phyloP scores from a whole-genome alignment of 805 yeast species.

The Metschnikowia gelsemii region DNA sequence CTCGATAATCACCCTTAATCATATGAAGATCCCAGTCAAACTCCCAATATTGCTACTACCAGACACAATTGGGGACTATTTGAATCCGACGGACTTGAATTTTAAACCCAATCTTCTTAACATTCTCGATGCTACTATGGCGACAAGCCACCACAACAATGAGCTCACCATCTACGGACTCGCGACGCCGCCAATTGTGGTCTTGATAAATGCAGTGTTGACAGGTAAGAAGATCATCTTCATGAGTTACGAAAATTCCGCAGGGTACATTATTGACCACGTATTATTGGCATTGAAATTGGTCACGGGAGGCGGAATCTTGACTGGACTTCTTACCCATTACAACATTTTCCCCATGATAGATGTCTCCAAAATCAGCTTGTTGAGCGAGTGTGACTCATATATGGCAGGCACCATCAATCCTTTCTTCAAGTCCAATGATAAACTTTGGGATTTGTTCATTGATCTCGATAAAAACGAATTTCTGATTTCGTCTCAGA shows the following conservation, averaged over 20 bases:
- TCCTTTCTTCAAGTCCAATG: slow-evolving; percentile 56
- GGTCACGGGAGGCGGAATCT: slow-evolving; percentile 43
- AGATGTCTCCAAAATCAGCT: slow-evolving; percentile 58
- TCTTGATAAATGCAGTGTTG: slow-evolving; percentile 38
- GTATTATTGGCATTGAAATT: slow-evolving; percentile 41
- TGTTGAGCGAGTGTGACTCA: slow-evolving; percentile 40
- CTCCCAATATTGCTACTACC: slow-evolving; percentile 43
- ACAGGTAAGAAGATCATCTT: slow-evolving; percentile 42
- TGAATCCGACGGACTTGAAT: slow-evolving; percentile 46
- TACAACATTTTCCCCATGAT: slow-evolving; percentile 55
- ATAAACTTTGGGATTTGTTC: slow-evolving; percentile 57
- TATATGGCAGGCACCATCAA: slow-evolving; percentile 69
- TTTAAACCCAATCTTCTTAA: slow-evolving; percentile 39
- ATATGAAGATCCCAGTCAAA: slow-evolving; percentile 45
- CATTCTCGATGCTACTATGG: slow-evolving; percentile 36
- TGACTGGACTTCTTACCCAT: slow-evolving; percentile 39
- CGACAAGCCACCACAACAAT: slow-evolving; percentile 36
- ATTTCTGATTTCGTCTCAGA: slow-evolving; percentile 31
- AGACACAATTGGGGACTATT: slow-evolving; percentile 44
- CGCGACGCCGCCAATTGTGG: slow-evolving; percentile 47
- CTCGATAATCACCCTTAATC: slow-evolving; percentile 36
- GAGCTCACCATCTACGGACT: slow-evolving; percentile 54
- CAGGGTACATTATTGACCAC: slow-evolving; percentile 44
- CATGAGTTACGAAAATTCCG: slow-evolving; percentile 39
- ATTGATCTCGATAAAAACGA: slow-evolving; percentile 58